Evolutionary conservation across 2,329 filamentous ascomycete genomes (phyloP), one percentile per base, ranked within the genome.

Genomic region (Xylaria sp.): DNA sequence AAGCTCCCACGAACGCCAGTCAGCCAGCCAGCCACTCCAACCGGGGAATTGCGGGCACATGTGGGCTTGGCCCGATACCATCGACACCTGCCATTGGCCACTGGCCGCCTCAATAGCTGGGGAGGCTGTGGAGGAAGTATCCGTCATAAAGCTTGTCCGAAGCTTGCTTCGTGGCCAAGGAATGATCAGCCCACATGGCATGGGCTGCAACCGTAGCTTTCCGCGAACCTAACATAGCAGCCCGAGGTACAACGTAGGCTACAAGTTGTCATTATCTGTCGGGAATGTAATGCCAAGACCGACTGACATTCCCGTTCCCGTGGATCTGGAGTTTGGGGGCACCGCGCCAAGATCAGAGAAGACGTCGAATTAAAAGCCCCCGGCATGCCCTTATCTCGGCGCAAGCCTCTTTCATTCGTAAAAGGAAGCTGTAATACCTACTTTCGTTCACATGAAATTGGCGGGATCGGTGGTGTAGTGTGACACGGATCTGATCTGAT

Each of bases 341-440:
- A 49, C n/a, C n/a, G n/a, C 38, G 43, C 46, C 40, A 41, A 34
- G 49, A 21, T 50, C 24, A 9, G 18, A n/a, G 46, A 24, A 24
- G 16, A 11, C 24, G 43, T 47, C 54, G 50, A 57, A 53, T 54
- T 48, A 18, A 43, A 50, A 20, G 41, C 8, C 37, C 50, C 18
- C 19, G 17, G n/a, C n/a, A n/a, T 39, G 19, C 46, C 41, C 47
- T 57, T 57, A 57, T 57, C 54, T 46, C 16, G 26, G 46, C 29
- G 26, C 39, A 26, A 54, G 41, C 47, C 39, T 42, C 40, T 39
- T 5, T 34, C 4, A 34, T 34, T 7, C 29, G 4, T 34, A 6
- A 13, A 7, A 34, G 3, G 4, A 7, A 6, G 9, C 9, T 3
- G 29, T 13, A 34, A 6, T 34, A 7, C 16, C 29, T n/a, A n/a